A percentile compares a stretch with the other conserved stretches of the same genome.
Conservation (phyloP, 2,329 filamentous ascomycete species). For the Fusarium hostae region DNA sequence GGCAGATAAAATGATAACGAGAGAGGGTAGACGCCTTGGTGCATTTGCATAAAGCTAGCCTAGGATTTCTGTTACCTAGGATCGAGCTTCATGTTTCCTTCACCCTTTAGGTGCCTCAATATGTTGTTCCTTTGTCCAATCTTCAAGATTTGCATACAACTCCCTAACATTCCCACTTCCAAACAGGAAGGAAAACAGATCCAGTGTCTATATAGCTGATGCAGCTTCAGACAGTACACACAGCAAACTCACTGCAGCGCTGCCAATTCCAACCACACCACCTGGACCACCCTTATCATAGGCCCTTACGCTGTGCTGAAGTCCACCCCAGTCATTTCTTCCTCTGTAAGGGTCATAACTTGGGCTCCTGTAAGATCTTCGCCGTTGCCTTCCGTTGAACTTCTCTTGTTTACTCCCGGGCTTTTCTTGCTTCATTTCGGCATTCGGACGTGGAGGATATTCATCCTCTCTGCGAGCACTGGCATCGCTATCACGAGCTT, state of each 20-base stretch:
- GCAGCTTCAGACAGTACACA: neutral
- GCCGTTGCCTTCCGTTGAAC: neutral
- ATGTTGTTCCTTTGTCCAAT: too few relatives aligned
- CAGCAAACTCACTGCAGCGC: neutral
- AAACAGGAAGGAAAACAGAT: neutral
- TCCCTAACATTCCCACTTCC: fast-evolving
- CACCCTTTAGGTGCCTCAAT: neutral
- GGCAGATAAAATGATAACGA: fast-evolving
- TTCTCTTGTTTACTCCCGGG: neutral
- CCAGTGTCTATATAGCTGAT: fast-evolving
- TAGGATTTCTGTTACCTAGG: neutral
- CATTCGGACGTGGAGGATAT: fast-evolving
- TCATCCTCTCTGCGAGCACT: too few relatives aligned
- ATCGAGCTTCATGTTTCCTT: neutral
- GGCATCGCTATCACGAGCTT: neutral
- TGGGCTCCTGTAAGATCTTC: neutral
- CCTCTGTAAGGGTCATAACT: neutral
- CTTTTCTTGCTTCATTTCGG: neutral
- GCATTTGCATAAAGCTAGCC: neutral
- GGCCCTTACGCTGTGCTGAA: neutral
- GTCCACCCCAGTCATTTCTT: neutral
- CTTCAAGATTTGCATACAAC: too few relatives aligned
- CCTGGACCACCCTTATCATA: fast-evolving
- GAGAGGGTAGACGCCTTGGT: neutral
- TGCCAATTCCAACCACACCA: neutral